phyloP scores from a whole-genome alignment of 1,284 basidiomycete species.

The Leccinum solheimii region DNA sequence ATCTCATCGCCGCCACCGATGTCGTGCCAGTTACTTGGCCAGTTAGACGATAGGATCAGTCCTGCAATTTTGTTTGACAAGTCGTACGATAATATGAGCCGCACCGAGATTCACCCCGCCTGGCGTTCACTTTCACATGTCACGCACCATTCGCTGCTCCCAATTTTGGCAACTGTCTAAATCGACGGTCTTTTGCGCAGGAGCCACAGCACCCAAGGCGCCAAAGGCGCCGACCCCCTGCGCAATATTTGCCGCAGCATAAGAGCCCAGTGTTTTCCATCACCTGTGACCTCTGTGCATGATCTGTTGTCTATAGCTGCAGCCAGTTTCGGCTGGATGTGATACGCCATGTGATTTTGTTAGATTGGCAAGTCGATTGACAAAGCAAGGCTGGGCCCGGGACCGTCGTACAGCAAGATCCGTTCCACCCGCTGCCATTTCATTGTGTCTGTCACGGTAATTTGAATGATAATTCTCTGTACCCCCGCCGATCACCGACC shows the following conservation, averaged over 20 bases:
- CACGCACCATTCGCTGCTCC: background rate
- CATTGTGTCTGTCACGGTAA: background rate
- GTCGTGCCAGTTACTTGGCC: background rate
- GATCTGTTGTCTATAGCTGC: background rate
- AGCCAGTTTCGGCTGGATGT: background rate
- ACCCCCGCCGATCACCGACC: constrained; percentile 17
- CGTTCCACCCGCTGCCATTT: background rate
- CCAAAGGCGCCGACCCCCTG: background rate
- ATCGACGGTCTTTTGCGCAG: background rate
- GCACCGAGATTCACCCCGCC: background rate
- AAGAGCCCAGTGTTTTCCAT: background rate
- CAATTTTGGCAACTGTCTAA: background rate
- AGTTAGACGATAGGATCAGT: background rate
- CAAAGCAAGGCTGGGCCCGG: background rate
- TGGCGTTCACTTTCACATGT: background rate
- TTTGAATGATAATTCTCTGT: background rate
- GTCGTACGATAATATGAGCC: background rate
- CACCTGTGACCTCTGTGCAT: background rate
- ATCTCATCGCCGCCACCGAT: background rate
- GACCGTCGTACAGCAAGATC: background rate
- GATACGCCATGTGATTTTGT: background rate
- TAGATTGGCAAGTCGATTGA: background rate
- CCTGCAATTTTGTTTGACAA: constrained; percentile 5
- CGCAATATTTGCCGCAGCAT: background rate
- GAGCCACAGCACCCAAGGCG: background rate